Percentiles rank a stretch among this genome's conserved stretches.
Evolutionary conservation across 345 rosid species (phyloP).

Genomic region (Brassica rapa): DNA sequence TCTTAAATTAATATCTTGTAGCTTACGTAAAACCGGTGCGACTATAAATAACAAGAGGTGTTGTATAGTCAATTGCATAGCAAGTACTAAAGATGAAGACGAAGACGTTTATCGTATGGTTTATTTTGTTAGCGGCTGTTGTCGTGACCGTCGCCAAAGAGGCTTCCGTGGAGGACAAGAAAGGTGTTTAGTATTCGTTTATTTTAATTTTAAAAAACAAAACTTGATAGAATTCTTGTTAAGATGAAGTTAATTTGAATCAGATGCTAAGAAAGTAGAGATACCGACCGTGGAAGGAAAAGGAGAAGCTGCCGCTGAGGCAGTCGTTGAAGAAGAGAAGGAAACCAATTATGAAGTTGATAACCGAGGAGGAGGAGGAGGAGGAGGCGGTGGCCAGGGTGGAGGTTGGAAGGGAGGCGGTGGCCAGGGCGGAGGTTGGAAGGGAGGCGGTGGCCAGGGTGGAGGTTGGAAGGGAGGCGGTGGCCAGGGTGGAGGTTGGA

Average conservation of each 20-base stretch:
- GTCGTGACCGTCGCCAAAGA: background rate
- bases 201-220: background rate
- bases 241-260: background rate
- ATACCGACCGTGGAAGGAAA: constrained; percentile 6
- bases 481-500: constrained; percentile 7
- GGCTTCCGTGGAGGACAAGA: background rate
- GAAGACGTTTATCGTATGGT: constrained; percentile 19
- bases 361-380: constrained; percentile 1
- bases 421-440: background rate
- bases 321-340: background rate
- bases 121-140: background rate
- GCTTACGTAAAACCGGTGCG: background rate
- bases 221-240: background rate
- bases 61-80: background rate
- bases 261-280: constrained; percentile 22
- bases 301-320: background rate
- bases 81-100: constrained; percentile 20
- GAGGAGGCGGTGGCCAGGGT: background rate
- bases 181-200: background rate
- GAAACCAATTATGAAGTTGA: background rate
- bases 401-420: constrained; percentile 4
- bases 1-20: constrained; percentile 6
- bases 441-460: background rate
- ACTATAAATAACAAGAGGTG: constrained; percentile 18
- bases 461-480: background rate